These are phyloP conservation scores for Cercospora beticola DNA, from an alignment of 2,329 filamentous ascomycete species.

Conservation along the genomic window DNA sequence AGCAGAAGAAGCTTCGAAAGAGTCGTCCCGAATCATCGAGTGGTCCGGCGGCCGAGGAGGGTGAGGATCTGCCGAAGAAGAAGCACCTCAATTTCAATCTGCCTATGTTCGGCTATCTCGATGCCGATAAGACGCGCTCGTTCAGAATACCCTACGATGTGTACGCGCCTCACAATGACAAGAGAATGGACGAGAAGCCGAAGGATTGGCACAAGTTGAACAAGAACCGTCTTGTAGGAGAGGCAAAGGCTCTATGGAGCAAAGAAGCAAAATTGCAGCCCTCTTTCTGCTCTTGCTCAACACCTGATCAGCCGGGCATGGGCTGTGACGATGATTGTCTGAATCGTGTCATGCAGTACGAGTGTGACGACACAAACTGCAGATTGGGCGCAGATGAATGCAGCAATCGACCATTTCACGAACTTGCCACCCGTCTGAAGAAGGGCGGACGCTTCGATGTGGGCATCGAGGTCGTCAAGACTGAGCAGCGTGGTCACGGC, in stretches of 20 bases:
- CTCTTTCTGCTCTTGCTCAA: constrained; percentile 67
- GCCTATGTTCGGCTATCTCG: constrained; percentile 51
- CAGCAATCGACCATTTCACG: constrained; percentile 83
- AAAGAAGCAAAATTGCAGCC: constrained; percentile 31
- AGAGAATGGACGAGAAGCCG: constrained; percentile 75
- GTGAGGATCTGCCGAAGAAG: constrained; percentile 54
- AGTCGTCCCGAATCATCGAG: constrained; percentile 32
- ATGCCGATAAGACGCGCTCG: constrained; percentile 58
- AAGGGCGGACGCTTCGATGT: constrained; percentile 81
- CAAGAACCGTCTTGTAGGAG: constrained; percentile 76
- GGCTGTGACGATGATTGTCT: constrained; percentile 89
- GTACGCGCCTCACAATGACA: constrained; percentile 74
- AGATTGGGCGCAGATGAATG: constrained; percentile 71
- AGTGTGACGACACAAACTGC: constrained; percentile 90
- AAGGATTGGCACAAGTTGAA: constrained; percentile 91
- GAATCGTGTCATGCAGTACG: constrained; percentile 95
- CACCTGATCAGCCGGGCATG: constrained; percentile 56
- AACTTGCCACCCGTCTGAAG: constrained; percentile 71
- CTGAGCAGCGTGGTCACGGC: constrained; percentile 81
- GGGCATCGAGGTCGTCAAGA: constrained; percentile 94
- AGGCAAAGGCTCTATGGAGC: constrained; percentile 39
- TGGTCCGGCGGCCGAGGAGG: constrained; percentile 37
- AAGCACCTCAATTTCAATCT: constrained; percentile 31
- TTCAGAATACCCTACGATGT: constrained; percentile 89
- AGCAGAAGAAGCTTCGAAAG: constrained; percentile 45